Conservation (phyloP, 345 rosid genomes). For the Reutealis trisperma region DNA sequence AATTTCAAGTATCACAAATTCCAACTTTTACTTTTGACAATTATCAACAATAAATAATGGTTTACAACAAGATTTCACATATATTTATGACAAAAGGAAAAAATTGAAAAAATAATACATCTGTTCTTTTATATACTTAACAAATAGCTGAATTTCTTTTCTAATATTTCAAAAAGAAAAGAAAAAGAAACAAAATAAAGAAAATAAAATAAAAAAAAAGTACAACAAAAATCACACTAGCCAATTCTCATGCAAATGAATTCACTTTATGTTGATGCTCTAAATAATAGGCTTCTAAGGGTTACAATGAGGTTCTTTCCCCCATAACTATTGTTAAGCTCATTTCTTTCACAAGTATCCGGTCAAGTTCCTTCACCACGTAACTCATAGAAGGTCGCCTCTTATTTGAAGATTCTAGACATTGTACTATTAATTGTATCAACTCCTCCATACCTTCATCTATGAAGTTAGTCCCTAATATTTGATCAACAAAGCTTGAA, state of each 20-base stretch:
- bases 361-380: conserved; percentile 74
- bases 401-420: conserved; percentile 73
- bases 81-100: too few species aligned
- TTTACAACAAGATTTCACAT: too few species aligned
- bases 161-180: conserved; percentile 15
- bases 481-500: conserved; percentile 60
- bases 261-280: too few species aligned
- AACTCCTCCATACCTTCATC: conserved; percentile 80
- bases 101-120: conserved; percentile 43
- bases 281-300: conserved; percentile 90
- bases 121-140: conserved; percentile 74
- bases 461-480: conserved; percentile 68
- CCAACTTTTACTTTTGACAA: too few species aligned
- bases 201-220: conserved; percentile 13
- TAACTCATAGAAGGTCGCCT: conserved; percentile 72
- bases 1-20: too few species aligned
- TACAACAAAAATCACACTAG: conserved; percentile 44
- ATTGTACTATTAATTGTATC: conserved; percentile 52
- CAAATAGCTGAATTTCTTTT: conserved; percentile 68
- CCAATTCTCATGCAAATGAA: conserved; percentile 18
- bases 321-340: conserved; percentile 81
- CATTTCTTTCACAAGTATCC: conserved; percentile 74
- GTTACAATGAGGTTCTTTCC: conserved; percentile 80
- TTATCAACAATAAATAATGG: too few species aligned
- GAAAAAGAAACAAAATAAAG: conserved; percentile 6